Base-by-base conservation (phyloP, 139 green algal genomes). In the Volvox africanus region DNA sequence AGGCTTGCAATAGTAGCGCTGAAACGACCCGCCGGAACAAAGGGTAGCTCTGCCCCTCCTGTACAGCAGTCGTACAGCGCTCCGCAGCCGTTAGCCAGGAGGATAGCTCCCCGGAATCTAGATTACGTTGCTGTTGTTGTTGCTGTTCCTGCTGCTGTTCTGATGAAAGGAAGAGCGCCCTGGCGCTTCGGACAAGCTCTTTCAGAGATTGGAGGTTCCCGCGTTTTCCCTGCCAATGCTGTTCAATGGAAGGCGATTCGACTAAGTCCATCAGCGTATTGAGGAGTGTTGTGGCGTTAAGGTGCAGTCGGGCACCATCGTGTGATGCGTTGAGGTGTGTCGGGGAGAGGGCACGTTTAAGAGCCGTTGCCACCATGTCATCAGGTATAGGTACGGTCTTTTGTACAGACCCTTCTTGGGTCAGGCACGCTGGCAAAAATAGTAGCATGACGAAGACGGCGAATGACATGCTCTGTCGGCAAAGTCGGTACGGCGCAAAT, bases 171-270 rank as follows among this genome's bases (percentile, higher is more conserved):
- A 82, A 20, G 32, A 28, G 1, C 13, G 35, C 85, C 24, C 69
- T n/a, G 36, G 36, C 71, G 21, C 24, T 61, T 1, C 69, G 26
- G 5, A 75, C 16, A 0, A 82, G 85, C 19, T 61, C 18, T 17
- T 81, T 19, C 5, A 30, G 24, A n/a, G 37, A 5, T 22, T 82
- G 17, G 16, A 82, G 37, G 16, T n/a, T 1, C 0, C 21, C 28
- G 19, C 6, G 24, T 6, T 16, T 71, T 37, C 28, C 85, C 69
- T 82, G 44, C 85, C 85, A 89, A 50, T 89, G 85, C n/a, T 26
- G 5, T 2, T 44, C 69, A 0, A 50, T 28, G 28, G 67, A 55
- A 6, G 33, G 19, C 1, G 50, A 16, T 9, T 61, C 13, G 0
- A n/a, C 28, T 17, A 36, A 55, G 26, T 65, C 50, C 1, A 88